Percentiles rank a stretch among this genome's conserved stretches.
Conservation (phyloP, 176 grass and related monocot genomes). For the Raddia distichophylla region DNA sequence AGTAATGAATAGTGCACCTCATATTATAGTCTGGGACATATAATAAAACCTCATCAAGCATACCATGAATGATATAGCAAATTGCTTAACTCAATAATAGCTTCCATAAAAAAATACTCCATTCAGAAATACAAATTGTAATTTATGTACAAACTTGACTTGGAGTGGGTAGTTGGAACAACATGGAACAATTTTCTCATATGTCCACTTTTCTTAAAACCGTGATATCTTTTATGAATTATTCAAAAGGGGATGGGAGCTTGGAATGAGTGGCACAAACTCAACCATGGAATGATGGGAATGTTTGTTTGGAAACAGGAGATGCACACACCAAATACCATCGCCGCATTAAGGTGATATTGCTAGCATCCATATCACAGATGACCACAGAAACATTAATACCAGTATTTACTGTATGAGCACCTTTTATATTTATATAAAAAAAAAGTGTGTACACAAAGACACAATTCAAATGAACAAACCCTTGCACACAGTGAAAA, state of each 20-base stretch:
- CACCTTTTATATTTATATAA: background rate
- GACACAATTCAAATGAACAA: background rate
- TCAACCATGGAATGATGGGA: background rate
- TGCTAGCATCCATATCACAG: background rate
- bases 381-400: background rate
- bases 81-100: constrained; percentile 15
- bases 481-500: background rate
- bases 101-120: constrained; percentile 18
- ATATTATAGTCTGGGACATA: constrained; percentile 5
- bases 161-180: background rate
- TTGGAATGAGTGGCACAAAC: background rate
- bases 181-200: constrained; percentile 1
- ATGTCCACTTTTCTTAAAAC: background rate
- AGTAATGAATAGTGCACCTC: constrained; percentile 28
- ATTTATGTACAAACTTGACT: constrained; percentile 13
- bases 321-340: background rate
- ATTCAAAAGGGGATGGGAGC: background rate
- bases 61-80: constrained; percentile 2
- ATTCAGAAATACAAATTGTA: background rate
- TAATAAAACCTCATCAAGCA: constrained; percentile 28
- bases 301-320: background rate
- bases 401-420: background rate
- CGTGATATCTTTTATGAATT: background rate
- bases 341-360: too few species aligned
- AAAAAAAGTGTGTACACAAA: background rate